Evolutionary conservation across 805 yeast genomes (phyloP), one percentile per base, ranked within the genome.

Genomic region (Starmerella bombi): DNA sequence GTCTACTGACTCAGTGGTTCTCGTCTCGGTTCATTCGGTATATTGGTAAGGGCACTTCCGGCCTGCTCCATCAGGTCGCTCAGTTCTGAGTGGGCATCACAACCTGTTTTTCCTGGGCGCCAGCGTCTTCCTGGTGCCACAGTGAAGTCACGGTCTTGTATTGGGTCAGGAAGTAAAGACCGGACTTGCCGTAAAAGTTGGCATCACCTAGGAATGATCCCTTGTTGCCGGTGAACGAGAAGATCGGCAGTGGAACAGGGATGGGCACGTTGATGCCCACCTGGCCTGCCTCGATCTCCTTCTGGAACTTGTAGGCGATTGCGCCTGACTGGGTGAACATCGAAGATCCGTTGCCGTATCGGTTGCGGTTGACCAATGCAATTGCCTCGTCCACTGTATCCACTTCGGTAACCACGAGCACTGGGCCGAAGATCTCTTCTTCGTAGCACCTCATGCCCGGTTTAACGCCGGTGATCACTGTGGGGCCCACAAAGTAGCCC

Each of bases 231-330:
- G 86, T 79, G 64, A 78, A 78, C 3, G 82, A 75, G 60, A 78
- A 78, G 81, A 79, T 75, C 44, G 86, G 85, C 58, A 79, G 64
- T 37, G 86, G 86, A 16, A 78, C 86, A 4, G 86, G 86, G 46
- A 78, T 79, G 14, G 86, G 85, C 28, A 78, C 83, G 53, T 78
- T 78, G 51, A 78, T 67, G 41, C 86, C 86, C 37, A 78, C 80
- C 60, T 78, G 85, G 25, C 86, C 86, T 41, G 77, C 74, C 44
- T 76, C 80, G 46, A 77, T 72, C 49, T 73, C 68, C 60, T 69
- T 73, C 57, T 71, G 76, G 65, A 79, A 78, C 56, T 73, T 72
- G 59, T 76, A 78, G 3, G 81, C 80, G n/a, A 71, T 64, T 18
- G 79, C 64, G 10, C 86, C 86, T 1, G 79, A 72, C 25, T 70